phyloP scores from a whole-genome alignment of 306 rosid species.

The Lupinus albus region DNA sequence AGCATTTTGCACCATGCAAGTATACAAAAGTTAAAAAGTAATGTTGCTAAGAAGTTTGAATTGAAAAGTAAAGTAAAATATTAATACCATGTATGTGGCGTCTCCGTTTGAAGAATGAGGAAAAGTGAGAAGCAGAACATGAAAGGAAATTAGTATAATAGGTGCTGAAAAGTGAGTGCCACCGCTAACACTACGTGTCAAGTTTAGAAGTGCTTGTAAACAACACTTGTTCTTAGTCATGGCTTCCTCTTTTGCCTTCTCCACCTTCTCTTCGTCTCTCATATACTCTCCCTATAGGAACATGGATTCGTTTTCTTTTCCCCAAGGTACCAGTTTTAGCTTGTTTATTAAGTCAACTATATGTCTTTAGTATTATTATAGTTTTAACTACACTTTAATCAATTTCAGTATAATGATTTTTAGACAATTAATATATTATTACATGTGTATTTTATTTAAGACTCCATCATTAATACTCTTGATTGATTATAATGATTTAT shows the following conservation, averaged over 20 bases:
- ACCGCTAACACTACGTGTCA: conserved; percentile 37
- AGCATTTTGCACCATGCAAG: neutral
- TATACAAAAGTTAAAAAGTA: neutral
- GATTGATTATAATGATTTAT: no score
- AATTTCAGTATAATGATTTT: no score
- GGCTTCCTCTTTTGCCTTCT: neutral
- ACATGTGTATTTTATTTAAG: no score
- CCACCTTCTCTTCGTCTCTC: neutral
- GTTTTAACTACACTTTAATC: no score
- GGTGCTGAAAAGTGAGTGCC: conserved; percentile 15
- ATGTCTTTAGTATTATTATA: no score
- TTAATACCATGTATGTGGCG: conserved; percentile 34
- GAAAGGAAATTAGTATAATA: neutral
- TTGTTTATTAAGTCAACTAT: no score
- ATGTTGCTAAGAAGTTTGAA: neutral
- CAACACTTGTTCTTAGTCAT: conserved; percentile 52
- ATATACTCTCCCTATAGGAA: neutral
- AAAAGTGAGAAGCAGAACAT: conserved; percentile 14
- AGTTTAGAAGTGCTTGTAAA: neutral
- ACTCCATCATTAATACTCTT: no score
- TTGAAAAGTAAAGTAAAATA: neutral
- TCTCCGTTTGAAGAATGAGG: neutral
- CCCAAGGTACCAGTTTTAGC: neutral
- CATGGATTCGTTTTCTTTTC: neutral
- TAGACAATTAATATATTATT: no score